Percentiles rank a stretch among this genome's conserved stretches.
These are phyloP conservation scores for Helicocarpus griseus DNA, from an alignment of 2,329 filamentous ascomycete species.

Conservation along the genomic window DNA sequence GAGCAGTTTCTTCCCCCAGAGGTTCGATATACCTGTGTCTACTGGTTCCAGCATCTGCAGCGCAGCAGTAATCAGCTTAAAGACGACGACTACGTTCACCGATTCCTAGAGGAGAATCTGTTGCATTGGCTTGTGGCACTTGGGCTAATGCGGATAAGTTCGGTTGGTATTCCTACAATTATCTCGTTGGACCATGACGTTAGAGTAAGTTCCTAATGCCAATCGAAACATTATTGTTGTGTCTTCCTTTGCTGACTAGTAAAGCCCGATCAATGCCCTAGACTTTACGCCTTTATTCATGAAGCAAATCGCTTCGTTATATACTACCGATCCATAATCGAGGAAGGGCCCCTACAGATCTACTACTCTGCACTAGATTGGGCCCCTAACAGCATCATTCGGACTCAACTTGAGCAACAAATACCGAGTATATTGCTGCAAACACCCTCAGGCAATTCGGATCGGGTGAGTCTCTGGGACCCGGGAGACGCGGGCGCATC, in stretches of 20 bases:
- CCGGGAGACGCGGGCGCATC: neutral
- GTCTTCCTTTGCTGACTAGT: neutral
- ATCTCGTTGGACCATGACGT: neutral
- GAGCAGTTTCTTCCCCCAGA: neutral
- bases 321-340: neutral
- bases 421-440: neutral
- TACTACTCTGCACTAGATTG: neutral
- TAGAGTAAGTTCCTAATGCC: neutral
- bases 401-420: neutral
- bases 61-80: neutral
- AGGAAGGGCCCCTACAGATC: neutral
- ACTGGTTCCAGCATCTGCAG: neutral
- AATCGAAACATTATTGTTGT: no score
- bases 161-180: neutral
- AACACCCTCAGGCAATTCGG: neutral
- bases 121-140: slow-evolving; percentile 4
- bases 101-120: neutral
- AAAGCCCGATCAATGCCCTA: neutral
- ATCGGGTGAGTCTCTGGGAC: neutral
- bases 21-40: neutral
- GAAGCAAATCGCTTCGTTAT: neutral
- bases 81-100: neutral
- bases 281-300: neutral
- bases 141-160: neutral
- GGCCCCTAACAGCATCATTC: neutral